Percentiles rank a stretch among this genome's conserved stretches.
Conservation (phyloP, 1,284 basidiomycete species). For the Mycosarcoma mackinlayi region DNA sequence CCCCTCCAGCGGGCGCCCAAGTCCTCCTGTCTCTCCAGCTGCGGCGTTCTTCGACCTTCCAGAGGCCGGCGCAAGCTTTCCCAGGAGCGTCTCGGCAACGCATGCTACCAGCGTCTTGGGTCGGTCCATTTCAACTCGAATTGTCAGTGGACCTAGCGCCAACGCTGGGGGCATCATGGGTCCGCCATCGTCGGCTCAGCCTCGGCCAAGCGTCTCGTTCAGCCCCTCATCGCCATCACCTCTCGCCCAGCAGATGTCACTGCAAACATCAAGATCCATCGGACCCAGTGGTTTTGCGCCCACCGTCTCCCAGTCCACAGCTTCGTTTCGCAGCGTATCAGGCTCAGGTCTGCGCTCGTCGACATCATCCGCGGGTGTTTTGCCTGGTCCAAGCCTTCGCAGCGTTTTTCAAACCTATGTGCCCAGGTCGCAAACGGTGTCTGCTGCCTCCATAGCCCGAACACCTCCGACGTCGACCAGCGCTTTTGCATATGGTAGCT, state of each 20-base stretch:
- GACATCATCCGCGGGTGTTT: constrained; percentile 13
- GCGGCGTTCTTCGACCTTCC: constrained; percentile 24
- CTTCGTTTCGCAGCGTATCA: constrained; percentile 31
- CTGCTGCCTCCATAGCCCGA: constrained; percentile 28
- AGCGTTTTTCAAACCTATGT: constrained; percentile 56
- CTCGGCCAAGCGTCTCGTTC: constrained; percentile 47
- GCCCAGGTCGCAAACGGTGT: constrained; percentile 32
- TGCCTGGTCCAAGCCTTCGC: constrained; percentile 38
- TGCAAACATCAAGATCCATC: constrained; percentile 17
- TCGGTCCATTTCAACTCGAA: constrained; percentile 20
- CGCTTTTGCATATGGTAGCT: constrained; percentile 24
- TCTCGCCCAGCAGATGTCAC: constrained; percentile 51
- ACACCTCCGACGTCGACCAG: constrained; percentile 39
- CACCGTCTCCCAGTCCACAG: constrained; percentile 8
- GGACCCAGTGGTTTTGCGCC: constrained; percentile 11
- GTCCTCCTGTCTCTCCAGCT: constrained; percentile 34
- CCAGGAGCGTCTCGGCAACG: constrained; percentile 24
- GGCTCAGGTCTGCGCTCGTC: constrained; percentile 38
- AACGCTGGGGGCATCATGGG: constrained; percentile 6
- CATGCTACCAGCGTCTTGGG: constrained; percentile 7
- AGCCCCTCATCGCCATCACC: constrained; percentile 58
- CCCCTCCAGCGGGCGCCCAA: constrained; percentile 24
- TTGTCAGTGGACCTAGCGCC: constrained; percentile 22
- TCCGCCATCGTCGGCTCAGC: constrained; percentile 11
- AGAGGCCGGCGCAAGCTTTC: constrained; percentile 13